Evolutionary conservation across 108 stramenopile species (phyloP), one percentile per base, ranked within the genome.

Genomic region (Pseudonitzschia multistriata): DNA sequence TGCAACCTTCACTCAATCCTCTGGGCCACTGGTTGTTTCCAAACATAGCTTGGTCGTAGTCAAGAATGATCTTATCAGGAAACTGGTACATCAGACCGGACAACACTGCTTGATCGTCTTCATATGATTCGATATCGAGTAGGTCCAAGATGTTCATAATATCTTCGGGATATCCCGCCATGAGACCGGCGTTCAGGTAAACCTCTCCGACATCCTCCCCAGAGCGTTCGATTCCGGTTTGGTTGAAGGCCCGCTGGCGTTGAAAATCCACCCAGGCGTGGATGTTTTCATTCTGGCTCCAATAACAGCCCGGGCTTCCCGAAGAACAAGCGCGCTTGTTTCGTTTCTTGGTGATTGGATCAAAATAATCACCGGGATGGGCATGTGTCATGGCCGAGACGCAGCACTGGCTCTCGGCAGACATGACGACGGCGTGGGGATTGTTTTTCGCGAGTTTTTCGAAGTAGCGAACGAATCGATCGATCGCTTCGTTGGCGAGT

Each of bases 41-140:
- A 71, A 71, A 62, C 13, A 71, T 30, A 10, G 49, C 25, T 31
- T 61, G 60, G 30, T 71, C 15, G 55, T 71, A 71, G 25, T 71
- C 70, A 3, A 71, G 60, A 19, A 62, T 31, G 19, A 71, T 48
- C 45, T 34, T 28, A 4, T 71, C 47, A 15, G 70, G 60, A 22
- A 61, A 62, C 29, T 48, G 60, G 29, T 56, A 49, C 53, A 56
- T 59, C 29, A 71, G 21, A 24, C 39, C 70, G 7, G 70, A 62
- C 27, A 71, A 28, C 4, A 71, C 70, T 6, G 70, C 70, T 47
- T 71, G 70, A 27, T 71, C 70, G 60, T 71, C 70, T 30, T 71
- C 70, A 19, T 22, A 21, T n/a, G 53, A 15, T 33, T 30, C 40
- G 5, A 71, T 54, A 24, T 71, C 60, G 28, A 71, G 34, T 14